Evolutionary conservation across 2,329 filamentous ascomycete species (phyloP), one percentile per base, ranked within the genome.

Genomic region (Aspergillus brasiliensis): DNA sequence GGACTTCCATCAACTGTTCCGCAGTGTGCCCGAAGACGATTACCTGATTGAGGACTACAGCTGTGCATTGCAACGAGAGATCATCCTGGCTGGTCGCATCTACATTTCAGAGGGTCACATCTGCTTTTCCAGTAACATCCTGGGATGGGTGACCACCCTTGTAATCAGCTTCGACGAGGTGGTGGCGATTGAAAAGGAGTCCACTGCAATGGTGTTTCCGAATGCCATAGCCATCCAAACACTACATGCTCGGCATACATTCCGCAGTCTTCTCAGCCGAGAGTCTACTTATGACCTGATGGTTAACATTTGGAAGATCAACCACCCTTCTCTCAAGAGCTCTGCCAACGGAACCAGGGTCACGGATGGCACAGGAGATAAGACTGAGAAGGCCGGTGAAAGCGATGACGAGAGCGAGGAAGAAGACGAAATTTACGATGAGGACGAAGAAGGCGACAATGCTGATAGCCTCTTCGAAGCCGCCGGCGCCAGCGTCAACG

Each of bases 81-180:
- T 99, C 62, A 85, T 99, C 37, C 87, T 96, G 6, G 95, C 97
- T 67, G 95, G 95, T 5, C 86, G 95, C 42, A 84, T 99, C 13
- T 99, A 99, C 71, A 91, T 99, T 44, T 98, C 95, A 0, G 95
- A 99, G 78, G 93, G 94, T 10, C 94, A 99, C 73, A 87, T 99
- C 49, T 99, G 95, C 80, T 99, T 99, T 78, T 97, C 93, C 71
- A 98, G 95, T 81, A 99, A 99, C 73, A 99, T 99, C 66, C 86
- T 99, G 49, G 95, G 95, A 56, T 99, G 95, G 95, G 91, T 96
- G 21, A 99, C 95, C 0, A 99, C 95, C 1, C 82, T 99, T 44
- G 94, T 99, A 55, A 97, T 99, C 81, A 96, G 92, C 75, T 99
- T 99, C 73, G 95, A 99, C 72, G 95, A 99, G 76, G 91, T 99